Conservation (phyloP, 805 yeast genomes). For the Blastobotrys attinorum region DNA sequence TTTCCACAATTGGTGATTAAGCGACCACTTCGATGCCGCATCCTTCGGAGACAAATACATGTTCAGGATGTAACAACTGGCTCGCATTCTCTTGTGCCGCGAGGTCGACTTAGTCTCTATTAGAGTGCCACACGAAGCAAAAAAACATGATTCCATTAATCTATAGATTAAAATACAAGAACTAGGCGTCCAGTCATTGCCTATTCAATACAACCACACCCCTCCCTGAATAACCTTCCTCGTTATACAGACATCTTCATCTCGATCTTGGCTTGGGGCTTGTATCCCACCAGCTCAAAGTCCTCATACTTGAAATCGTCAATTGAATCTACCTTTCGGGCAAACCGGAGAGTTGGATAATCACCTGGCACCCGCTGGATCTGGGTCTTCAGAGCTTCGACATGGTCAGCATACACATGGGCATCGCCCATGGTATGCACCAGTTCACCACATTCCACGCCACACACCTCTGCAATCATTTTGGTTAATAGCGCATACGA, state of each 20-base stretch:
- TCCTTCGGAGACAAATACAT: too few relatives aligned
- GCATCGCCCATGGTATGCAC: slow-evolving; percentile 96
- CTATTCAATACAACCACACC: too few relatives aligned
- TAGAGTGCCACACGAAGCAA: too few relatives aligned
- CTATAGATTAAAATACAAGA: too few relatives aligned
- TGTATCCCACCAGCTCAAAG: slow-evolving; percentile 69
- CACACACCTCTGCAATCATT: slow-evolving; percentile 95
- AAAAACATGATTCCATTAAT: too few relatives aligned
- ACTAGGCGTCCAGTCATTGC: too few relatives aligned
- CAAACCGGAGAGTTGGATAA: slow-evolving; percentile 74
- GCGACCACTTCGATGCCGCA: too few relatives aligned
- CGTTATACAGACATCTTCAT: slow-evolving; percentile 98
- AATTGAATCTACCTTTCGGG: slow-evolving; percentile 57
- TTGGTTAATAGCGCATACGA: slow-evolving; percentile 86
- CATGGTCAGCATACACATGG: slow-evolving; percentile 88
- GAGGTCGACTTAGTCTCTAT: too few relatives aligned
- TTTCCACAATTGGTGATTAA: too few relatives aligned
- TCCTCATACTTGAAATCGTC: slow-evolving; percentile 89
- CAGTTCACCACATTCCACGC: slow-evolving; percentile 91
- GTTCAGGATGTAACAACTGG: too few relatives aligned
- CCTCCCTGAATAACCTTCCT: too few relatives aligned
- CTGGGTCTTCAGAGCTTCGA: slow-evolving; percentile 84
- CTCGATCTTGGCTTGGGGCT: slow-evolving; percentile 75
- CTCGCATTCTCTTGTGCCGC: too few relatives aligned
- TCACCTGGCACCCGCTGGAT: slow-evolving; percentile 61